phyloP scores from a whole-genome alignment of 2,329 filamentous ascomycete genomes.

The Daldinia eschscholtzii region DNA sequence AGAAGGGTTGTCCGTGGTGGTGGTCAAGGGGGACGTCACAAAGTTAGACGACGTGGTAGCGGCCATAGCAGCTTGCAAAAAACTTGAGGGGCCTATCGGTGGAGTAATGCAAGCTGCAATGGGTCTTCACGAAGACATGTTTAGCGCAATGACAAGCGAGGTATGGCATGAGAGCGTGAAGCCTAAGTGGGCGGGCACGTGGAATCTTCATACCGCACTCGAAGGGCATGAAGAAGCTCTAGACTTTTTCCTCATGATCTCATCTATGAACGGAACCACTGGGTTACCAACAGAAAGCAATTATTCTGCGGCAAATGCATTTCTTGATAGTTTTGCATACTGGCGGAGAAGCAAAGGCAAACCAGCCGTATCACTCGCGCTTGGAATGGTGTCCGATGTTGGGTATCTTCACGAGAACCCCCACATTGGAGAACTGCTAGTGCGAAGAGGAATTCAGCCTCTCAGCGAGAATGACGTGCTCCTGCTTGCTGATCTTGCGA shows the following conservation, averaged over 20 bases:
- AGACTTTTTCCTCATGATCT: constrained; percentile 54
- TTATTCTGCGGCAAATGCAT: constrained; percentile 56
- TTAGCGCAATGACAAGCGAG: constrained; percentile 45
- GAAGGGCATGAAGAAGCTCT: constrained; percentile 36
- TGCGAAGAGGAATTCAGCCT: constrained; percentile 40
- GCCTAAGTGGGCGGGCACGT: constrained; percentile 44
- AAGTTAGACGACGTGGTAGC: not conserved
- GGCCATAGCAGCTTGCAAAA: constrained; percentile 20
- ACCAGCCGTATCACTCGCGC: constrained; percentile 45
- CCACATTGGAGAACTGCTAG: not conserved
- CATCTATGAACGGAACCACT: constrained; percentile 48
- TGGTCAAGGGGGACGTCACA: constrained; percentile 3
- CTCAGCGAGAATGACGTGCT: constrained; percentile 46
- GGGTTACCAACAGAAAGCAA: constrained; percentile 53
- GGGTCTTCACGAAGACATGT: constrained; percentile 52
- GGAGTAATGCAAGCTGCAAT: constrained; percentile 51
- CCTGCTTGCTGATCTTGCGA: constrained; percentile 34
- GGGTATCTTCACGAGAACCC: not conserved
- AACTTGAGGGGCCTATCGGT: constrained; percentile 19
- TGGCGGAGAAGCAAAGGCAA: constrained; percentile 48
- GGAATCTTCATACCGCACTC: constrained; percentile 46
- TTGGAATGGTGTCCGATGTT: constrained; percentile 51
- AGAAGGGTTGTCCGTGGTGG: not conserved
- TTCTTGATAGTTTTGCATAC: constrained; percentile 53
- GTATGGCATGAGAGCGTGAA: constrained; percentile 47